Evolutionary conservation across 2,329 filamentous ascomycete genomes (phyloP).

Genomic region (Trichoderma sp.): DNA sequence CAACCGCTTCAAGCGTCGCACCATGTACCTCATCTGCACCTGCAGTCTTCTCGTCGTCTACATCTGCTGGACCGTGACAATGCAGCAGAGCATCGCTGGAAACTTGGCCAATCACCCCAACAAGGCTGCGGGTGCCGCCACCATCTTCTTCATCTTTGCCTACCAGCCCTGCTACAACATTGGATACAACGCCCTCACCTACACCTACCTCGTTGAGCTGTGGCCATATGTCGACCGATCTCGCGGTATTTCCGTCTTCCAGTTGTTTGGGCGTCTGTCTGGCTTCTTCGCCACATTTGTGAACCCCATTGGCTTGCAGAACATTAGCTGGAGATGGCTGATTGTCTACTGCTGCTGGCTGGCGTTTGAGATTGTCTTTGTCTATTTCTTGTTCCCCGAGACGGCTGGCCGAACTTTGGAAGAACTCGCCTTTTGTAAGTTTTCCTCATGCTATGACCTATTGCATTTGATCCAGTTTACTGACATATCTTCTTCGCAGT

Average conservation of each 20-base stretch:
- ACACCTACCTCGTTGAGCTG: not conserved
- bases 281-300: conserved; percentile 3
- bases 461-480: not conserved
- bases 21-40: not conserved
- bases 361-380: not conserved
- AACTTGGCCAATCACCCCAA: not conserved
- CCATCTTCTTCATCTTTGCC: conserved; percentile 1
- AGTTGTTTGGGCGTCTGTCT: not conserved
- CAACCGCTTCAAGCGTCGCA: conserved; percentile 3
- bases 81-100: not conserved
- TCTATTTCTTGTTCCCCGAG: conserved; percentile 2
- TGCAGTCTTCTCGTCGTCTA: conserved; percentile 3
- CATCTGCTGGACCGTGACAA: conserved; percentile 4
- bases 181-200: conserved; percentile 1
- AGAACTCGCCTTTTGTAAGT: not conserved
- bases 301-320: not conserved
- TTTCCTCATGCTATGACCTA: not conserved
- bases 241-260: not conserved
- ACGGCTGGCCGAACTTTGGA: conserved; percentile 6
- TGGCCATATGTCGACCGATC: conserved; percentile 3
- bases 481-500: not conserved
- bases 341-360: conserved; percentile 9
- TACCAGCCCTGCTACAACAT: conserved; percentile 10
- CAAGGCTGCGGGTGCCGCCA: not conserved
- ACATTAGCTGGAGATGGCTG: conserved; percentile 7